Evolutionary conservation across 1,139 yeast species (phyloP), one percentile per base, ranked within the genome.

Genomic region (Candida sp.): DNA sequence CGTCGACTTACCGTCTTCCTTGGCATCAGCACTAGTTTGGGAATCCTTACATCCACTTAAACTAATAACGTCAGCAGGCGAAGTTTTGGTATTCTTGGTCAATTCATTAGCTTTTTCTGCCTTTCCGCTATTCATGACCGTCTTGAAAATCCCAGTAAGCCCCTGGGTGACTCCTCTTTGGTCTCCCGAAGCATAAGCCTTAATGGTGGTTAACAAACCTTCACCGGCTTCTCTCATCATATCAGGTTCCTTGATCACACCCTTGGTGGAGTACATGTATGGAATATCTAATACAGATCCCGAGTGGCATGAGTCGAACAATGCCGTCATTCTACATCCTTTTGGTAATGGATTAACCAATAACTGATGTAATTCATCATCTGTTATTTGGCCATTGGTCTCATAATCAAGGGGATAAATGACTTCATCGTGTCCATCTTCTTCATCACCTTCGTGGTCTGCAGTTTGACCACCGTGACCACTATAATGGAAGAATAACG

Each of bases 241-340:
- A 63, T 84, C 89, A 36, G 96, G 96, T 64, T 90, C 96, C 68
- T 91, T 91, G 43, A 91, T 70, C 4, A 88, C 82, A 44, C 98
- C 98, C 59, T 88, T 87, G 11, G 98, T 93, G 15, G 95, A 83
- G 65, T 91, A 91, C 41, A 84, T 81, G 58, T 83, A 91, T 1
- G 98, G 98, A 51, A 91, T 70, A 63, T 91, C 98, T 57, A 91
- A 68, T 1, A 83, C 95, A 4, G 97, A 84, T 25, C 97, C 98
- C 2, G 96, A 87, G 61, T 91, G 98, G 61, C 98, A 91, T 21
- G 95, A 85, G 66, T 91, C 98, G 58, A 83, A 90, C 52, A 91
- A 70, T 0, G 96, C 96, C 2, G 97, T 91, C 50, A 91, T 74
- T 51, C 95, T 77, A 45, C 90, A 88, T 37, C 98, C 97, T 1